phyloP scores from a whole-genome alignment of 1,139 yeast species.

The Blastobotrys apis region DNA sequence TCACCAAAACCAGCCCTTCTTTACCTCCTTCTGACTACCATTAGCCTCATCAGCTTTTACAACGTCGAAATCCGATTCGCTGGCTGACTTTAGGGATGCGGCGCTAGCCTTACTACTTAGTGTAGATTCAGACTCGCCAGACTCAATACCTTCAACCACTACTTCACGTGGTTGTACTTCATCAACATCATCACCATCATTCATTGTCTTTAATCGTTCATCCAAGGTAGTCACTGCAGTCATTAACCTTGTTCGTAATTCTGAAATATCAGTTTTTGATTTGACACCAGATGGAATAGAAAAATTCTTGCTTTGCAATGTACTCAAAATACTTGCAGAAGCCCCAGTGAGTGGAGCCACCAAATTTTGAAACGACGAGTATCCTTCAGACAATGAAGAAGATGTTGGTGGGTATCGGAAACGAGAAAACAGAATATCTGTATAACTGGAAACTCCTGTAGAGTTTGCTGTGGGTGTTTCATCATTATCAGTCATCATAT shows the following conservation, averaged over 20 bases:
- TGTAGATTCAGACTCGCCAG: neutral
- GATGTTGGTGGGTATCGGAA: conserved; percentile 26
- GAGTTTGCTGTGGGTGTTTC: conserved; percentile 7
- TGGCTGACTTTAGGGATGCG: conserved; percentile 1
- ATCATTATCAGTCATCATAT: neutral
- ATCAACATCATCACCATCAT: too few species aligned
- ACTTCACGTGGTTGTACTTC: conserved; percentile 1
- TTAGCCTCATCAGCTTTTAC: conserved; percentile 26
- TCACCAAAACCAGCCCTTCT: conserved; percentile 23
- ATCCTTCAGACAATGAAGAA: neutral
- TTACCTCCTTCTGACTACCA: conserved; percentile 10
- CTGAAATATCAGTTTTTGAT: conserved; percentile 21
- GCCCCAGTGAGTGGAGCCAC: conserved; percentile 13
- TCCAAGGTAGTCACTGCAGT: conserved; percentile 21
- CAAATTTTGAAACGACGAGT: conserved; percentile 2
- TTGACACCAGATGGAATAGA: conserved; percentile 8
- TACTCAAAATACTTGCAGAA: conserved; percentile 8
- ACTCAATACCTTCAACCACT: too few species aligned
- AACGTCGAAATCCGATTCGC: conserved; percentile 26
- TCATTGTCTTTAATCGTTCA: conserved; percentile 22
- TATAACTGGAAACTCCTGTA: conserved; percentile 15
- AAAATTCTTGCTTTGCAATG: conserved; percentile 7
- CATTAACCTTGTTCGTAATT: conserved; percentile 21
- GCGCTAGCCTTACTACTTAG: conserved; percentile 1
- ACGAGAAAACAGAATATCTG: conserved; percentile 27